Evolutionary conservation across 768 basidiomycete genomes (phyloP), one percentile per base, ranked within the genome.

Genomic region (Lanmaoa rubissima): DNA sequence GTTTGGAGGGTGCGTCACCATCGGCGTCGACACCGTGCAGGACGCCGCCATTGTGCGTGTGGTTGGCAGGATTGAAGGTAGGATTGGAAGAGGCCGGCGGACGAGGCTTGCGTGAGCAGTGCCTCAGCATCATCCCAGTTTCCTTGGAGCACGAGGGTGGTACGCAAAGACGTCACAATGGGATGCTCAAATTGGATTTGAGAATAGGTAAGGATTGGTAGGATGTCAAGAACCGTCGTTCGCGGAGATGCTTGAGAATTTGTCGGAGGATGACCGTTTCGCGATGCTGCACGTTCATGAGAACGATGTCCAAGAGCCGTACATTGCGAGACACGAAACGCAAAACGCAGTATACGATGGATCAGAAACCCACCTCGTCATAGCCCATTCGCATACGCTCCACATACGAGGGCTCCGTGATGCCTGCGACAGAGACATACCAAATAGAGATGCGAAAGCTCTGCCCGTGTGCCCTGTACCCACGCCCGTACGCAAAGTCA

Each of bases 391-490:
- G 74, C 19, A 85, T 75, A 58, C 75, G 71, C 54, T 85, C 80
- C n/a, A 92, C 85, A 45, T 78, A 81, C 5, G 69, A 65, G 47
- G 79, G 73, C 24, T 88, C 82, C 2, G 66, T 72, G 32, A 88
- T 82, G 2, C 90, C 91, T 4, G 75, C 71, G 53, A 92, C 61
- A 1, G 84, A 69, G 28, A 92, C 76, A 60, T 86, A 77, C 91
- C 91, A 93, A 51, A 93, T 84, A 1, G 90, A 91, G 24, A 84
- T 83, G 63, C 91, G 88, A 66, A 87, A 92, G 62, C 81, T 86
- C 58, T 79, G 83, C 2, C 79, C 82, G 68, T 90, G 86, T 5
- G 87, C 84, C 39, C 90, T 91, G 48, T 9, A 38, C 12, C 51
- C 17, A 50, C 32, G 10, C 5, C 32, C 31, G 31, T 32, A 36